Evolutionary conservation across 2,329 filamentous ascomycete species (phyloP).

Genomic region (Monosporascus sp.): DNA sequence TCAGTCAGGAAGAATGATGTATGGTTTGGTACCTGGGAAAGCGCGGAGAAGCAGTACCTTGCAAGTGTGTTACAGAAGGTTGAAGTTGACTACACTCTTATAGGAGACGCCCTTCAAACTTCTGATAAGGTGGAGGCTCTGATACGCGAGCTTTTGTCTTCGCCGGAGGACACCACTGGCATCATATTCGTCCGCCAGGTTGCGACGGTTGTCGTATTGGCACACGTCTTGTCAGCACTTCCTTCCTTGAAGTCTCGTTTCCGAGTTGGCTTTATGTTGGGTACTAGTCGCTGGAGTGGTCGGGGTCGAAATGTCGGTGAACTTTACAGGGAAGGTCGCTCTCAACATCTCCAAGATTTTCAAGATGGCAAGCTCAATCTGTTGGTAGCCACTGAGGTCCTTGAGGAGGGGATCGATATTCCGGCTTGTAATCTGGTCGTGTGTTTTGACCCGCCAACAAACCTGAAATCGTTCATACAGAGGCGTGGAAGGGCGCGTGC

Average conservation of each 20-base stretch:
- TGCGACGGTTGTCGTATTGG: constrained; percentile 54
- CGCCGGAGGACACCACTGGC: constrained; percentile 42
- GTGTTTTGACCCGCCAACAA: constrained; percentile 47
- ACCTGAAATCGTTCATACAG: constrained; percentile 55
- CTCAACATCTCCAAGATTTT: constrained; percentile 44
- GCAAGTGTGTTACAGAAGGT: constrained; percentile 38
- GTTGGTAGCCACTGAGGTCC: constrained; percentile 57
- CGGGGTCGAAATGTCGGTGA: constrained; percentile 36
- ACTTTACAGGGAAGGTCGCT: constrained; percentile 18
- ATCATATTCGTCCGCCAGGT: constrained; percentile 66
- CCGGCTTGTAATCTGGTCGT: constrained; percentile 58
- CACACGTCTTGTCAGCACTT: constrained; percentile 50
- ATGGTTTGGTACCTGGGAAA: constrained; percentile 35
- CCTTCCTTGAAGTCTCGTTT: constrained; percentile 42
- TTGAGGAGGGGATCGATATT: constrained; percentile 65
- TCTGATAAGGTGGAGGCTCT: constrained; percentile 56
- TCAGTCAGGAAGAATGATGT: constrained; percentile 18
- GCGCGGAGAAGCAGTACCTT: constrained; percentile 53
- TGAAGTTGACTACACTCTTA: constrained; percentile 12
- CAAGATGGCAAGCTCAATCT: constrained; percentile 49
- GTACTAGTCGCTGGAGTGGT: constrained; percentile 36
- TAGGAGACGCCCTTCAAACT: constrained; percentile 26
- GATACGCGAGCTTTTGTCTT: constrained; percentile 43
- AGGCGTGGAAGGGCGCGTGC: constrained; percentile 49
- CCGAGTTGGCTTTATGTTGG: constrained; percentile 50